Conservation (phyloP, 2,329 filamentous ascomycete species). For the Botrytis porri region DNA sequence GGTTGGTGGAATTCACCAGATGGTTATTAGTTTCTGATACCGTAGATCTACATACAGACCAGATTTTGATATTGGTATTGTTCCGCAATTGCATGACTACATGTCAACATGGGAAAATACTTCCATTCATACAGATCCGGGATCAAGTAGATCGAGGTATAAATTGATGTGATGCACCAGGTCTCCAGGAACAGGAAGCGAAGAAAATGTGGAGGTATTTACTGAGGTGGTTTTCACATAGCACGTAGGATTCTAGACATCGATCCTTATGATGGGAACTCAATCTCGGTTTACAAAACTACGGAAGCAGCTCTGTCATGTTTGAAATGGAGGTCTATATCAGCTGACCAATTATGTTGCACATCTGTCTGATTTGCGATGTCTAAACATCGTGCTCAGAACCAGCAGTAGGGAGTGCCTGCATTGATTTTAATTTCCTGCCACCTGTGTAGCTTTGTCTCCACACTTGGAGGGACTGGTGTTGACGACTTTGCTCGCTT, state of each 20-base stretch:
- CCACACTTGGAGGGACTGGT: neutral
- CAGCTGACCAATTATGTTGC: neutral
- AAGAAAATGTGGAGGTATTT: neutral
- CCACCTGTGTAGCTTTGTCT: neutral
- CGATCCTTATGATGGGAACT: neutral
- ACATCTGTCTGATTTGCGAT: neutral
- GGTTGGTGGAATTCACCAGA: neutral
- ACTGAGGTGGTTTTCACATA: neutral
- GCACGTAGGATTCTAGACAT: too few relatives aligned
- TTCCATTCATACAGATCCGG: neutral
- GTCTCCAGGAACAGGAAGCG: neutral
- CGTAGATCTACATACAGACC: neutral
- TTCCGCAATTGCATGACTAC: neutral
- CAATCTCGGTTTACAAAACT: fast-evolving
- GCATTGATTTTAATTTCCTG: neutral
- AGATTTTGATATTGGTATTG: neutral
- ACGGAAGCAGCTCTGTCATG: neutral
- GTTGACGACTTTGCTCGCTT: neutral
- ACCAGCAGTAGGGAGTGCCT: neutral
- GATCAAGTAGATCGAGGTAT: neutral
- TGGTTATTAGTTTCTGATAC: neutral
- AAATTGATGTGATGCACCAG: neutral
- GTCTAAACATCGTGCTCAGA: neutral
- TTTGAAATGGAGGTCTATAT: neutral
- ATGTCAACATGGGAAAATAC: neutral